Conservation (phyloP, 2,329 filamentous ascomycete genomes). For the Teratosphaeria destructans region DNA sequence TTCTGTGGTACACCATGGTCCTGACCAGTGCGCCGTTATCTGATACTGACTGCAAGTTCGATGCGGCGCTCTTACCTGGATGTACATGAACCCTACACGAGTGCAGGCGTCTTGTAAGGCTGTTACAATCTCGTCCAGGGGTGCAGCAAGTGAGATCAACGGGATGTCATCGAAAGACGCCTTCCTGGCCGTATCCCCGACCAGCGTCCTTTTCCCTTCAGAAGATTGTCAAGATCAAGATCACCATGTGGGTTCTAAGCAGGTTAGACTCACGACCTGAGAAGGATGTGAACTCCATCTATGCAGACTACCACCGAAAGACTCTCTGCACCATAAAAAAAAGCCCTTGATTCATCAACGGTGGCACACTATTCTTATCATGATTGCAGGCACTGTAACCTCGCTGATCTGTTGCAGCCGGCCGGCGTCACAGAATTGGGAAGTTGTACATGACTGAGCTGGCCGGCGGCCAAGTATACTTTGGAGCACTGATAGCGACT, state of each 20-base stretch:
- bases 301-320: not conserved
- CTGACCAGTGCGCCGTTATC: slow-evolving; percentile 20
- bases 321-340: not conserved
- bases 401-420: not conserved
- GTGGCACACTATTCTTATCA: not conserved
- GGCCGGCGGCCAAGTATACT: not conserved
- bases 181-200: slow-evolving; percentile 11
- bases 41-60: not conserved
- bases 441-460: not conserved
- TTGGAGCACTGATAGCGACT: not conserved
- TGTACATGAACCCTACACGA: slow-evolving; percentile 16
- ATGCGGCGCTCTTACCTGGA: slow-evolving; percentile 4
- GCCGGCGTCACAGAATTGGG: not conserved
- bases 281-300: not conserved
- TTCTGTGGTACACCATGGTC: slow-evolving; percentile 58
- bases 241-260: not conserved
- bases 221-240: not conserved
- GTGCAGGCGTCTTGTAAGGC: slow-evolving; percentile 14
- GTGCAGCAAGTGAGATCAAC: slow-evolving; percentile 10
- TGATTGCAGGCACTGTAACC: not conserved
- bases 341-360: not conserved
- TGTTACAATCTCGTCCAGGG: slow-evolving; percentile 8
- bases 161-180: slow-evolving; percentile 15
- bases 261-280: not conserved
- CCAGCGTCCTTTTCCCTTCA: slow-evolving; percentile 8